Base-by-base conservation (phyloP, 495 filamentous ascomycete species). In the Staphylotrichum longicolle region DNA sequence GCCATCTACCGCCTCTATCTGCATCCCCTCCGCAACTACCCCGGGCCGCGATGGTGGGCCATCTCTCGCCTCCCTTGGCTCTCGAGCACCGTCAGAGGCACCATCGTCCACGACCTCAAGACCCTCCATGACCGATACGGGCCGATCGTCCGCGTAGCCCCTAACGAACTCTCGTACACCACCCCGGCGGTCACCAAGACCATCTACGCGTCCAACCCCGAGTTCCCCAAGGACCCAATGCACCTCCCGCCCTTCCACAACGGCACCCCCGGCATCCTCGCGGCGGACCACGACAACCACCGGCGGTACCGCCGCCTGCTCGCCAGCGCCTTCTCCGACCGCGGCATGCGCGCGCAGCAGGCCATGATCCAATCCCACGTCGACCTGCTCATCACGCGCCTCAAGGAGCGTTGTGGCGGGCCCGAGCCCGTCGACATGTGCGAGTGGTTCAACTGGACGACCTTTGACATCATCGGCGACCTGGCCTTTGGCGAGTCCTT, bases 391-490 rank as follows among this genome's bases (percentile, higher is more conserved):
- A 70, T 86, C 2, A 40, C 58, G 40, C 67, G 73, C 42, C 50
- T 88, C 34, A 57, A 69, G 33, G 76, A 78, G 61, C 65, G 74
- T 52, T 27, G 61, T 12, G 52, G 57, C 4, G 54, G 32, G n/a
- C 73, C 72, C 5, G 58, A 54, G 30, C 27, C 66, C 5, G 66
- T 85, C 1, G 73, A 83, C 49, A 68, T 87, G 44, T 67, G 68
- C 4, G 68, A 77, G 41, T 86, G 83, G 85, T 83, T 80, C 55
- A 85, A 83, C 53, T 86, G 69, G 63, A 80, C 78, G 2, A 85
- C 83, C 14, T 87, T 87, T 63, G 86, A 87, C 65, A 71, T 86
- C 27, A 83, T 85, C 63, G 84, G 83, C 3, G 83, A 86, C 63
- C 70, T 88, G 37, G 77, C 78, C 12, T 86, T 87, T 72, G 83